Conservation (phyloP, 306 rosid genomes). For the Rubus idaeus region DNA sequence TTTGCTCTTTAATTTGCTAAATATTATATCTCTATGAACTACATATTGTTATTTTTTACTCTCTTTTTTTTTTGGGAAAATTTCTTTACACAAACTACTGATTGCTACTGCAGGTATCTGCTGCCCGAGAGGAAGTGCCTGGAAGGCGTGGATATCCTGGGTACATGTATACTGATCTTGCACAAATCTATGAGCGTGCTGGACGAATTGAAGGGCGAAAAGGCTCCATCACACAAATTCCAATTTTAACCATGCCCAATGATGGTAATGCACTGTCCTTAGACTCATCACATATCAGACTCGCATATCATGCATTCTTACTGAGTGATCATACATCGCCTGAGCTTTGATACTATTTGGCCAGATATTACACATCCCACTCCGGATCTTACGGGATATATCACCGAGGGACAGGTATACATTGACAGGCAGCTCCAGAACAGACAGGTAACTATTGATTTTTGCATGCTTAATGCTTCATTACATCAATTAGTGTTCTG, state of each 20-base stretch:
- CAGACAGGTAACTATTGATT: conserved; percentile 68
- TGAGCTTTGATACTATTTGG: conserved; percentile 28
- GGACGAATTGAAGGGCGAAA: conserved; percentile 98
- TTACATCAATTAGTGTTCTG: background rate
- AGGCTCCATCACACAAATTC: conserved; percentile 99
- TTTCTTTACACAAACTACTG: conserved; percentile 18
- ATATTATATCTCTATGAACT: background rate
- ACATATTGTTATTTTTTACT: background rate
- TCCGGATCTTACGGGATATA: conserved; percentile 98
- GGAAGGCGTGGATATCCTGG: conserved; percentile 99
- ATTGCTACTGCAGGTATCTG: conserved; percentile 73
- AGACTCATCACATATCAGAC: conserved; percentile 6
- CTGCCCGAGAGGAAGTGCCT: conserved; percentile 99
- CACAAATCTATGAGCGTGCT: conserved; percentile 98
- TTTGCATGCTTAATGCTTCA: background rate
- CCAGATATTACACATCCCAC: conserved; percentile 98
- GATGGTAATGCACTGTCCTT: conserved; percentile 58
- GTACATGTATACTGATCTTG: conserved; percentile 99
- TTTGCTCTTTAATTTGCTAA: conserved; percentile 8
- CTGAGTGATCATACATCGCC: conserved; percentile 17
- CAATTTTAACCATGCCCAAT: conserved; percentile 96
- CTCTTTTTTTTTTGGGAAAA: conserved; percentile 1
- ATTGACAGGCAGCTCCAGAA: conserved; percentile 92
- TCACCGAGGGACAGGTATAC: conserved; percentile 98
- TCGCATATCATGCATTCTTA: conserved; percentile 21